Base-by-base conservation (phyloP, 345 rosid species). In the Melaleuca alternifolia region DNA sequence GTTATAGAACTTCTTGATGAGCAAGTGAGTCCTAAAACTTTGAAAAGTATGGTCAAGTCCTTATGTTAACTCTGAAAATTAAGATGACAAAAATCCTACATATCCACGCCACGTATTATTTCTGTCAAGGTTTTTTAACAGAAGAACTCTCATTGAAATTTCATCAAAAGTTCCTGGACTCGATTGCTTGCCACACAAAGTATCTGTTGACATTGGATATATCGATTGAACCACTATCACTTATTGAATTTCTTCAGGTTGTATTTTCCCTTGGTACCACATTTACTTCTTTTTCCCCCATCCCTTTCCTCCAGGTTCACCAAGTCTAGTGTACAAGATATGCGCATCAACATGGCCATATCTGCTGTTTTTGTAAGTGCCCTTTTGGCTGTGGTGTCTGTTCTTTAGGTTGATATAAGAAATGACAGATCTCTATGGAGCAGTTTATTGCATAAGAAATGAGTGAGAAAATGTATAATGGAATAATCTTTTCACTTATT, bases 301-400 rank as follows among this genome's bases (percentile, higher is more conserved):
- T 26, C 57, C 48, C 65, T 75, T 21, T 83, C 50, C 59, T 85
- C 62, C 92, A 96, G 99, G 95, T 95, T 89, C 94, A 86, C 95
- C 84, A 95, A 90, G 93, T 95, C 98, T 44, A 88, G 93, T 85
- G 88, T 51, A 48, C 92, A 91, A 84, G 99, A 95, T 81, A 87
- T 89, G 88, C 92, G 90, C 76, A 95, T 98, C 93, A 98, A 98
- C 93, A 86, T 96, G 86, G 99, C 95, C 88, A 95, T 96, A 90
- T 90, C 98, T 89, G 96, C 92, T 89, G 96, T 88, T 88, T 98
- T 96, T 88, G 99, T 98, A 92, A 98, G 99, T 95, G 30, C 12
- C 56, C 48, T 71, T 71, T 71, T 37, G 81, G 48, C 81, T 37
- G 48, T 71, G 26, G 26, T 71, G 26, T 71, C 81, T 71, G 13